Base-by-base conservation (phyloP, 129 eudicot species). In the Flaveria robusta region DNA sequence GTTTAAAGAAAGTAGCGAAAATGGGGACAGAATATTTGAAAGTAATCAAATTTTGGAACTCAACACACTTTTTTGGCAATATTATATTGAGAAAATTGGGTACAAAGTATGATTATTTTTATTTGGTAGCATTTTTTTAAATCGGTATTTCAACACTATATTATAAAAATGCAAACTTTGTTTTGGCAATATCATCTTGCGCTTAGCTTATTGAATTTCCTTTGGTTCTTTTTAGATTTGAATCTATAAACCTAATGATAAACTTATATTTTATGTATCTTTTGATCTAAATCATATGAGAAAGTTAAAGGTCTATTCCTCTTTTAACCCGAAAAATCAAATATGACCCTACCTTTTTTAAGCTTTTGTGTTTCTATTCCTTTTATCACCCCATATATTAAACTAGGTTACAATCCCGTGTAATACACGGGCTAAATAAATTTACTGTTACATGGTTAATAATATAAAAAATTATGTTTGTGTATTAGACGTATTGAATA, bases 1-100 rank as follows among this genome's bases (percentile, higher is more conserved):
- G 5, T 4, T 29, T 29, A 29, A 3, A 29, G 0, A 34, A 34
- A 34, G 39, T 34, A 34, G 39, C 7, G 69, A 29, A 77, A 69
- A 54, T 68, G 60, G 68, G 49, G 66, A 67, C 2, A 39, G 74
- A 67, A 54, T 68, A 26, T 63, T 75, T 76, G 54, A 54, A n/a
- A 34, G 66, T 71, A 71, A 34, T 20, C 62, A 16, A 50, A 27
- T 49, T 70, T 70, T 49, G 62, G 75, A 51, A 70, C 24, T 27
- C 63, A 27, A 70, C 7, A 46, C 7, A 26, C 39, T 4, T 45
- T 42, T 43, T 42, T n/a, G n/a, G 37, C 14, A 41, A 4, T 68
- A 68, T 68, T 68, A 37, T 2, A 66, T 34, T 66, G 26, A 24
- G 70, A 34, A 37, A 66, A 8, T 7, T 37, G 27, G 1, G 49